Base-by-base conservation (phyloP, 2,329 filamentous ascomycete genomes). In the Fusarium secorum region DNA sequence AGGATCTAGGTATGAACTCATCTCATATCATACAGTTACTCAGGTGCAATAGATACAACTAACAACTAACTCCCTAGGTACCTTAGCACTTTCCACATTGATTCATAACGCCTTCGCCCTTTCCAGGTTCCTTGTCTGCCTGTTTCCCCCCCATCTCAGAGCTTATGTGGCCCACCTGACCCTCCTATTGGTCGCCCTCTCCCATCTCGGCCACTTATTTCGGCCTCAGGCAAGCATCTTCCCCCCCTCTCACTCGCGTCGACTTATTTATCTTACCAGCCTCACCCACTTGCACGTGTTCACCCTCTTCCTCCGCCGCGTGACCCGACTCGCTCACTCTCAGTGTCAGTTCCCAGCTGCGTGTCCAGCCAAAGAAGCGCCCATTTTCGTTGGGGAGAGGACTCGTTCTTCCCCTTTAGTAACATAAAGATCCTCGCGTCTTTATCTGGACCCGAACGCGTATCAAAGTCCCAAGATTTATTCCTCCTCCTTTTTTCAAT, bases 271-370 rank as follows among this genome's bases (percentile, higher is more conserved):
- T 79, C 75, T 74, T 74, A 69, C 72, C 77, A 75, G 71, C 77
- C 77, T 77, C 78, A 78, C 78, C 76, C 77, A 78, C 75, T 78
- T 80, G 79, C 80, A 82, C 80, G 80, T 82, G 80, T 79, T 81
- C 76, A 76, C 75, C 74, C 74, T 77, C 74, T 77, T 79, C 74
- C 73, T 73, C 75, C 73, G 75, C 80, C 80, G 79, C 80, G 80
- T 82, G 81, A 82, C 79, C 78, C 75, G 77, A 74, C 71, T 77
- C 74, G 63, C 67, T 72, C 64, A 62, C 62, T 73, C 70, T 69
- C 64, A 64, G 67, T 69, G 64, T 35, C 64, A 66, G 67, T 69
- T 60, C 57, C 64, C 64, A 74, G 70, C 51, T 66, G 59, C 36
- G 54, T 49, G 56, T 52, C 59, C 64, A 64, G 60, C 55, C 53